Percentiles rank a stretch among this genome's conserved stretches.
Evolutionary conservation across 805 yeast species (phyloP).

Genomic region (Candida jianshihensis): DNA sequence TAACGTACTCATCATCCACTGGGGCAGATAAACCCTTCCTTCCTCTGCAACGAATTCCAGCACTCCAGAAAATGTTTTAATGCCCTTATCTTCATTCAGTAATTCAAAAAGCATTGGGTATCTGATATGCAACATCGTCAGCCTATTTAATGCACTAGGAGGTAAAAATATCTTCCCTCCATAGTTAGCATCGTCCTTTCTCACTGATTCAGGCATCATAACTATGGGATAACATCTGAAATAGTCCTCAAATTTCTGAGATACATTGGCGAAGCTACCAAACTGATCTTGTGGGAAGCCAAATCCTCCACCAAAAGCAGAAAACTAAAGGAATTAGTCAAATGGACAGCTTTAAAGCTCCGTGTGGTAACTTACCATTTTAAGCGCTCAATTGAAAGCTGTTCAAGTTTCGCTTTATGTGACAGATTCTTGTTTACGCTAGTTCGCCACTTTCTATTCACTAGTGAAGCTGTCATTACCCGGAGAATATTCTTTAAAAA

Average conservation of each 20-base stretch:
- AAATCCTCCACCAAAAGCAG: slow-evolving; percentile 27
- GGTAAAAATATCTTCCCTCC: slow-evolving; percentile 97
- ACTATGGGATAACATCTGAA: slow-evolving; percentile 89
- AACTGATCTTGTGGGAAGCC: slow-evolving; percentile 10
- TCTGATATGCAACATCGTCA: slow-evolving; percentile 84
- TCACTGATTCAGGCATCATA: slow-evolving; percentile 66
- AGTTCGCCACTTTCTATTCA: too few species aligned
- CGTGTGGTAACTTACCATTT: slow-evolving; percentile 1
- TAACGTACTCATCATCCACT: slow-evolving; percentile 90
- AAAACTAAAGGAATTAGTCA: slow-evolving; percentile 21
- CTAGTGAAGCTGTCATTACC: too few species aligned
- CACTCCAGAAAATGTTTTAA: slow-evolving; percentile 84
- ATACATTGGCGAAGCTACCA: slow-evolving; percentile 23
- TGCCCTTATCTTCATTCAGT: slow-evolving; percentile 52
- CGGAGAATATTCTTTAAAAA: too few species aligned
- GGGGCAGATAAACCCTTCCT: slow-evolving; percentile 90
- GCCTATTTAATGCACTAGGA: slow-evolving; percentile 81
- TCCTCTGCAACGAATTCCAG: slow-evolving; percentile 95
- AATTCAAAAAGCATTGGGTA: slow-evolving; percentile 94
- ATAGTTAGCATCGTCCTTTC: slow-evolving; percentile 74
- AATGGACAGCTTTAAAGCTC: slow-evolving; percentile 2
- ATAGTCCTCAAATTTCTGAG: slow-evolving; percentile 68
- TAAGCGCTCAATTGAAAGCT: background rate
- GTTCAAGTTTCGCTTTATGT: too few species aligned
- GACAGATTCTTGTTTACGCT: too few species aligned